Conservation (phyloP, 225 moss, liverwort and hornwort genomes). For the Neckera pumila region DNA sequence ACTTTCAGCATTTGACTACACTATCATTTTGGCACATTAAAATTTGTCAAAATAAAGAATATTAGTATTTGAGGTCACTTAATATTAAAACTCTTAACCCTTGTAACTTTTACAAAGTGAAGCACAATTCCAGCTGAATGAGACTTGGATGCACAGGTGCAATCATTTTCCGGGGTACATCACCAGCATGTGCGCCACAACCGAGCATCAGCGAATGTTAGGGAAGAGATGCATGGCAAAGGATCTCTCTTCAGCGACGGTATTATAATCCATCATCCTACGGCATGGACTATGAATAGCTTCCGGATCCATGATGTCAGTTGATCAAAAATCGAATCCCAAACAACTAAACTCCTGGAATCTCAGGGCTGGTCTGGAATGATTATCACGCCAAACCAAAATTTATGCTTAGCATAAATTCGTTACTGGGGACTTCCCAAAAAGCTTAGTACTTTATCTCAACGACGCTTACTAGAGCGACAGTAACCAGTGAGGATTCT, state of each 20-base stretch:
- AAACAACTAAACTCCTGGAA: neutral
- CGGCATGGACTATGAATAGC: neutral
- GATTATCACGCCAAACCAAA: neutral
- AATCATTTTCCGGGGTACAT: neutral
- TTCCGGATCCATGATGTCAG: neutral
- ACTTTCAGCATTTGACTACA: neutral
- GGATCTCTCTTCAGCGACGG: constrained; percentile 2
- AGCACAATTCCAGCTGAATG: neutral
- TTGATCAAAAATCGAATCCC: neutral
- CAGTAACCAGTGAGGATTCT: neutral
- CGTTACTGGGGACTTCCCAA: neutral
- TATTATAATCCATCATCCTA: neutral
- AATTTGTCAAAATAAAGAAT: neutral
- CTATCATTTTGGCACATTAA: too few relatives aligned
- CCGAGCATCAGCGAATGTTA: neutral
- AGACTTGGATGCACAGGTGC: constrained; percentile 9
- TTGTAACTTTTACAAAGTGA: neutral
- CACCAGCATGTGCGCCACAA: constrained; percentile 2
- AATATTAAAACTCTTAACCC: neutral
- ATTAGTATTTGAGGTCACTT: neutral
- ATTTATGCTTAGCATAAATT: neutral
- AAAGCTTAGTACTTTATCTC: neutral
- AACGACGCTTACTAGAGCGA: neutral
- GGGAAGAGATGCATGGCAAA: constrained; percentile 4
- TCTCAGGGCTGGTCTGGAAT: neutral